phyloP scores from a whole-genome alignment of 805 yeast genomes.

The Monosporozyma aquatica region DNA sequence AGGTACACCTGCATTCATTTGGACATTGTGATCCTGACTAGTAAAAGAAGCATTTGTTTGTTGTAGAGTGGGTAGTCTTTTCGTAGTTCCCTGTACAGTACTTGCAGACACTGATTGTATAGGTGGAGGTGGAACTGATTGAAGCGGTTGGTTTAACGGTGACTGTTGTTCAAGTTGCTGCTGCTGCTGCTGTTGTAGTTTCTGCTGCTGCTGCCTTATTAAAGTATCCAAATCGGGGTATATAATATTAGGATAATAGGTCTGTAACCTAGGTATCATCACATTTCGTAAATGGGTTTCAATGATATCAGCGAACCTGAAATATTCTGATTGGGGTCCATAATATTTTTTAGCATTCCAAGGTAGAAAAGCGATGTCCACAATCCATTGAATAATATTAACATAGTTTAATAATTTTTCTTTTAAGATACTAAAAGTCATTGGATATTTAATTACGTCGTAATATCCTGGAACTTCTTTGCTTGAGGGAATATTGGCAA shows the following conservation, averaged over 20 bases:
- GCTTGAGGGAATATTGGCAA: constrained; percentile 48
- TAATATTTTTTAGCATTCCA: constrained; percentile 89
- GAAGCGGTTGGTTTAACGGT: constrained; percentile 6
- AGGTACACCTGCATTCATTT: background rate
- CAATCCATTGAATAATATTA: constrained; percentile 58
- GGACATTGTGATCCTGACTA: background rate
- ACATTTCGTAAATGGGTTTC: constrained; percentile 35
- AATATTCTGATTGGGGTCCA: constrained; percentile 56
- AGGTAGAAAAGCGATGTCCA: constrained; percentile 72
- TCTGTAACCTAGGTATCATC: constrained; percentile 30
- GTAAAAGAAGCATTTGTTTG: background rate
- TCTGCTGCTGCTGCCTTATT: background rate
- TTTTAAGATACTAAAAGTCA: constrained; percentile 66
- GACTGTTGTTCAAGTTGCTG: background rate
- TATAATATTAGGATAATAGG: constrained; percentile 25
- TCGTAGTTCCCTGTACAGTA: background rate
- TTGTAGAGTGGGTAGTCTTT: background rate
- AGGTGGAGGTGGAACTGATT: background rate
- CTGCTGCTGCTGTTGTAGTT: background rate
- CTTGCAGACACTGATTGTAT: background rate
- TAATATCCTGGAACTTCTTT: constrained; percentile 70
- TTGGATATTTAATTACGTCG: constrained; percentile 67
- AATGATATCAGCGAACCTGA: constrained; percentile 51
- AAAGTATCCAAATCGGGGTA: constrained; percentile 1
- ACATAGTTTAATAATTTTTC: constrained; percentile 51